phyloP scores from a whole-genome alignment of 176 grass and related monocot genomes.

The Oryza longistaminata region DNA sequence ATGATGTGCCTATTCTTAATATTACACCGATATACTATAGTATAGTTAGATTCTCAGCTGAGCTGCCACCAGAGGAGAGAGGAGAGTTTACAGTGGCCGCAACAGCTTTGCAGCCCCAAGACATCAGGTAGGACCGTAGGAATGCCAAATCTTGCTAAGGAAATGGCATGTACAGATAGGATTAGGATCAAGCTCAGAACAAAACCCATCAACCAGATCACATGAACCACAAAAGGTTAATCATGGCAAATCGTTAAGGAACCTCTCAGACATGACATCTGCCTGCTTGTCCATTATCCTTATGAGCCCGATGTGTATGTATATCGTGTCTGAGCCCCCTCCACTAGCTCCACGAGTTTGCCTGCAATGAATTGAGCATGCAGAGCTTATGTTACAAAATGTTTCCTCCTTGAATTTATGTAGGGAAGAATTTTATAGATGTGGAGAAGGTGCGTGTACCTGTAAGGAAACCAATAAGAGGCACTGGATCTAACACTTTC shows the following conservation, averaged over 20 bases:
- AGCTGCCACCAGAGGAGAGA: background rate
- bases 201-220: conserved; percentile 8
- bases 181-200: background rate
- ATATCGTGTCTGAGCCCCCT: conserved; percentile 84
- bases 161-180: conserved; percentile 19
- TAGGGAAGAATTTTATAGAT: background rate
- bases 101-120: conserved; percentile 11
- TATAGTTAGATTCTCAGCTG: conserved; percentile 17
- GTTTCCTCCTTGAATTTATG: background rate
- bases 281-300: background rate
- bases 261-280: background rate
- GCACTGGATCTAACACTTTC: conserved; percentile 60
- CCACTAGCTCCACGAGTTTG: conserved; percentile 86
- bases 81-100: background rate
- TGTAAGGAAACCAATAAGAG: conserved; percentile 77
- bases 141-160: background rate
- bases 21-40: background rate
- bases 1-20: background rate
- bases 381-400: background rate
- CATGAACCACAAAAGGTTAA: background rate
- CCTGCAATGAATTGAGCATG: conserved; percentile 41
- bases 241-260: conserved; percentile 22
- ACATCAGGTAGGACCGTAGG: background rate
- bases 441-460: conserved; percentile 28
- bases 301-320: conserved; percentile 94